Percentiles rank a stretch among this genome's conserved stretches.
Conservation (phyloP, 1,284 basidiomycete species). For the Rhodotorula sp. region DNA sequence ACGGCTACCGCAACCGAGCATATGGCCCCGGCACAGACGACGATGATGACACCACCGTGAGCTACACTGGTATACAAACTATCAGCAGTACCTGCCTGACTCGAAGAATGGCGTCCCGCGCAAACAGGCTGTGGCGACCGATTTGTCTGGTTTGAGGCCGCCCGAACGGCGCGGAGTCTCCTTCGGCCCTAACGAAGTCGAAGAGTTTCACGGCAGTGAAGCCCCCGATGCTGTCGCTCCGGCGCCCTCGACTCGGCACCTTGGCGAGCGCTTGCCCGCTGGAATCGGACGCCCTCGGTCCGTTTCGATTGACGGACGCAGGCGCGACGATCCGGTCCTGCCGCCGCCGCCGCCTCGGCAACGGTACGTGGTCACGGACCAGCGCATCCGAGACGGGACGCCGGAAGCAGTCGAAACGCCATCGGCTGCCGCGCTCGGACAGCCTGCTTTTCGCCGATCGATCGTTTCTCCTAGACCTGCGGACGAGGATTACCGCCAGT, state of each 20-base stretch:
- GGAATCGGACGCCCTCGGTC: conserved; percentile 5
- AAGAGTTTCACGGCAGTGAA: conserved; percentile 27
- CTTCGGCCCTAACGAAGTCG: conserved; percentile 27
- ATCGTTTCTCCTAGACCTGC: not conserved
- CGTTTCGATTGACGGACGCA: not conserved
- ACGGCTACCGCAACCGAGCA: not conserved
- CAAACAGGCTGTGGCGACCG: conserved; percentile 28
- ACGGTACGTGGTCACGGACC: not conserved
- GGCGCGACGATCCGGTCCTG: not conserved
- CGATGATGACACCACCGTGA: conserved; percentile 14
- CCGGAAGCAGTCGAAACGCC: not conserved
- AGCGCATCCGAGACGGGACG: not conserved
- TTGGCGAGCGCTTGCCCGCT: not conserved
- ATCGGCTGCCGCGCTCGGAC: not conserved
- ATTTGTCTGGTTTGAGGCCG: conserved; percentile 15
- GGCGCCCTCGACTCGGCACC: conserved; percentile 5
- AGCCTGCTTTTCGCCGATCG: not conserved
- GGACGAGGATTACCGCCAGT: not conserved
- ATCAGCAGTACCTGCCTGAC: no score
- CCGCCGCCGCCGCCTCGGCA: not conserved
- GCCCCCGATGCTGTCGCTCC: conserved; percentile 23
- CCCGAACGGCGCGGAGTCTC: conserved; percentile 6
- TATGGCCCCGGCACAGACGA: not conserved
- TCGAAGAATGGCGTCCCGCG: no score
- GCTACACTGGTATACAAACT: not conserved